A percentile compares a stretch with the other conserved stretches of the same genome.
These are phyloP conservation scores for Mycosarcoma mackinlayi DNA, from an alignment of 1,284 basidiomycete species.

Conservation along the genomic window DNA sequence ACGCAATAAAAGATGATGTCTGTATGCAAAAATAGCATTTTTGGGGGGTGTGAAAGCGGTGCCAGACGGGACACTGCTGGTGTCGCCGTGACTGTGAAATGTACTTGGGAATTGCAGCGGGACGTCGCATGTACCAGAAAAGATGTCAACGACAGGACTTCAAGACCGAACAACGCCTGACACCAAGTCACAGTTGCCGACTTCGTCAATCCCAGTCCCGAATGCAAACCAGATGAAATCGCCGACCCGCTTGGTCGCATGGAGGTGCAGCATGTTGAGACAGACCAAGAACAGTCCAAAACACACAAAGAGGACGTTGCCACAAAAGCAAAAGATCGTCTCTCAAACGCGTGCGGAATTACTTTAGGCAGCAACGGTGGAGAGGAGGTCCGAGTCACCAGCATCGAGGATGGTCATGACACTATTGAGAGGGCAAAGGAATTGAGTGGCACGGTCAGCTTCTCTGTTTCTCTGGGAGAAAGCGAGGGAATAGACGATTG, in stretches of 20 bases:
- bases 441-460: no score
- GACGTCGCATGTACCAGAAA: no score
- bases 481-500: not conserved
- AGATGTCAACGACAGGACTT: no score
- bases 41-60: conserved; percentile 17
- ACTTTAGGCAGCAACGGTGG: conserved; percentile 63
- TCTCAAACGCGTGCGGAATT: conserved; percentile 15
- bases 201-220: no score
- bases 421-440: conserved; percentile 56
- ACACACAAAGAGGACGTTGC: conserved; percentile 31
- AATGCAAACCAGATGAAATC: no score
- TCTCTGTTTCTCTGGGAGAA: conserved; percentile 2
- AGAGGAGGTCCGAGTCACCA: conserved; percentile 91
- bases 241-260: conserved; percentile 27
- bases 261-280: no score
- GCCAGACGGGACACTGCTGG: conserved; percentile 4
- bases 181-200: no score
- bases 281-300: conserved; percentile 1
- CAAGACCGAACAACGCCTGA: no score
- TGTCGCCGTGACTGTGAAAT: conserved; percentile 12
- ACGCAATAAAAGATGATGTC: not conserved
- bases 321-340: conserved; percentile 19
- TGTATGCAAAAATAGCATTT: conserved; percentile 39
- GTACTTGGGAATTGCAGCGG: no score
- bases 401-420: conserved; percentile 97